Evolutionary conservation across 257 asterid species (phyloP), one percentile per base, ranked within the genome.

Genomic region (Craterostigma plantagineum): DNA sequence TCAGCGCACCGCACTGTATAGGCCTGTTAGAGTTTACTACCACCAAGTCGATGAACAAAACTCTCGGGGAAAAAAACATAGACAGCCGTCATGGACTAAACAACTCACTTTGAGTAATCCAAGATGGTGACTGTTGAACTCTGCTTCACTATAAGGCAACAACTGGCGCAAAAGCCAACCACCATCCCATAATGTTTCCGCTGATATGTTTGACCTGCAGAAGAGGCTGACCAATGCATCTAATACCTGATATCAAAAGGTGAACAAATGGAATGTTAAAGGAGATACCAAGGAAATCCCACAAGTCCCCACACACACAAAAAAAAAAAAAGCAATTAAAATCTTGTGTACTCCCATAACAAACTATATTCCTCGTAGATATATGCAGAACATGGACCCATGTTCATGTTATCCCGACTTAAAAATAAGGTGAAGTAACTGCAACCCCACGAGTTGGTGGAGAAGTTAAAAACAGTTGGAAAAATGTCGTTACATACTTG

Each of bases 101-200:
- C 18, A 48, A 69, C 93, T 64, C 69, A 82, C 98, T 27, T 68
- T 61, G 39, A 90, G 87, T 49, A 75, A 64, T 54, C 60, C 61
- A 65, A 64, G 86, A 66, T 83, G 92, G 61, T 63, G 61, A 55
- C 71, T 55, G 52, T 62, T 79, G 44, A 79, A 83, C 75, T 79
- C 92, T 9, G 84, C 66, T 66, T 76, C 82, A 33, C 91, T 90
- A 44, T 83, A 63, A 56, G 93, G 98, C 54, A 79, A 75, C 69
- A 90, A 67, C 77, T 83, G 95, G 48, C 92, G 95, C 72, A 90
- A 67, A 72, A 90, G 95, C 98, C 98, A 90, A 61, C 98, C 95
- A 62, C 98, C 95, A 54, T 74, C 93, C 98, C 98, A 90, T 61
- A 90, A 64, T 54, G 91, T 83, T 67, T 83, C 98, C 27, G 98